Base-by-base conservation (phyloP, 805 yeast species). In the Komagataella populi region DNA sequence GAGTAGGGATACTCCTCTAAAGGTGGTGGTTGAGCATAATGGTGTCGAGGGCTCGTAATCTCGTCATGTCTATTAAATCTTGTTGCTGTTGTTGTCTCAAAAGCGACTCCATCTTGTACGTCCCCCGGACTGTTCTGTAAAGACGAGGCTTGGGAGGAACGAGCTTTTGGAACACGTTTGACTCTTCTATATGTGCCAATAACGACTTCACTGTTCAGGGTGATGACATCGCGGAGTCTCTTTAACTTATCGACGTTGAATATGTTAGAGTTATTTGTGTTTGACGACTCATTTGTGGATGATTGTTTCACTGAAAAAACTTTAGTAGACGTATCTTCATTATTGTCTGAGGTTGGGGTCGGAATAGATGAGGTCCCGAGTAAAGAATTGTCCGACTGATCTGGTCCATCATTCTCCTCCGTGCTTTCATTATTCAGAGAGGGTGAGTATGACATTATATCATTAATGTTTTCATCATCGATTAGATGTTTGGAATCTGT, bases 221-320 rank as follows among this genome's bases (percentile, higher is more conserved):
- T 87, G 6, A 89, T 70, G 18, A 88, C 88, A 60, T 89, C 86
- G 57, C 81, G 81, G 69, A 80, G 74, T 52, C 88, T 70, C 63
- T 87, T 87, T 60, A 84, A 71, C 58, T 76, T 77, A 65, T 88
- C 96, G 4, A 91, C 91, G 62, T 89, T 88, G 51, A 87, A 76
- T 64, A 83, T 81, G 16, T 66, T 59, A 22, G 39, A 30, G 14
- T 30, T 30, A 30, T 30, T 30, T 12, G 46, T 50, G 43, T 50
- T 50, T 22, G 52, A 49, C 6, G 49, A 47, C 3, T 36, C 45
- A 12, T 50, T 50, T n/a, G 49, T 50, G 5, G 47, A 46, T 23
- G 52, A 50, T 39, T 50, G 52, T 43, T 49, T 50, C 22, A 47
- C 39, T 4, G 39, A 30, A 10, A 10, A 30, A 8, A 8, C 10